Evolutionary conservation across 2,329 filamentous ascomycete species (phyloP).

Genomic region (Clarireedia paspali): DNA sequence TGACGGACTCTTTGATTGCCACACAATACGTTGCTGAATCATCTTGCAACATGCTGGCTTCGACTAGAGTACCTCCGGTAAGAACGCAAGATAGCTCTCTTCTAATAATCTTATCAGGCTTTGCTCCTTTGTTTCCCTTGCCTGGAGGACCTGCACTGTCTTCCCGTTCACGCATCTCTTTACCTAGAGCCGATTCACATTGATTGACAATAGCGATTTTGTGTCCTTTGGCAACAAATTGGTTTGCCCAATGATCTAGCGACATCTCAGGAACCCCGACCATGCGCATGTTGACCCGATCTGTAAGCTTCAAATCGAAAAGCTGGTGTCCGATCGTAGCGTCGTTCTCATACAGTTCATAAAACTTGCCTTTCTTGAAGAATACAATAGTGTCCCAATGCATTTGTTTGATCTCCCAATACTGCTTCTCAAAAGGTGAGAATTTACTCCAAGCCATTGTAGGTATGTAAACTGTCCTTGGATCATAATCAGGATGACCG

Average conservation of each 20-base stretch:
- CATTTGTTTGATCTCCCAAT: constrained; percentile 98
- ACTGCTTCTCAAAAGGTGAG: constrained; percentile 93
- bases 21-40: constrained; percentile 97
- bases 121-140: constrained; percentile 18
- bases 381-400: constrained; percentile 97
- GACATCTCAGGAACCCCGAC: constrained; percentile 95
- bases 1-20: constrained; percentile 71
- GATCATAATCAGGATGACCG: constrained; percentile 82
- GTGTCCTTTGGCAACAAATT: constrained; percentile 96
- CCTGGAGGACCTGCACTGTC: constrained; percentile 29
- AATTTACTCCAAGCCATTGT: constrained; percentile 73
- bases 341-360: constrained; percentile 96
- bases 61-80: constrained; percentile 86
- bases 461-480: constrained; percentile 83
- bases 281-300: constrained; percentile 99
- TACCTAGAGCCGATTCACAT: constrained; percentile 88
- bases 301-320: constrained; percentile 95
- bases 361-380: constrained; percentile 99
- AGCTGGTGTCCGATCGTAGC: constrained; percentile 93
- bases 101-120: constrained; percentile 80
- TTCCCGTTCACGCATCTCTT: constrained; percentile 97
- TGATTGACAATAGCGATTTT: constrained; percentile 97
- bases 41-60: constrained; percentile 93
- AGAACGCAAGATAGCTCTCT: constrained; percentile 86
- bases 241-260: constrained; percentile 93